Percentiles rank a stretch among this genome's conserved stretches.
phyloP scores from a whole-genome alignment of 345 rosid genomes.

The Eutrema japonicum region DNA sequence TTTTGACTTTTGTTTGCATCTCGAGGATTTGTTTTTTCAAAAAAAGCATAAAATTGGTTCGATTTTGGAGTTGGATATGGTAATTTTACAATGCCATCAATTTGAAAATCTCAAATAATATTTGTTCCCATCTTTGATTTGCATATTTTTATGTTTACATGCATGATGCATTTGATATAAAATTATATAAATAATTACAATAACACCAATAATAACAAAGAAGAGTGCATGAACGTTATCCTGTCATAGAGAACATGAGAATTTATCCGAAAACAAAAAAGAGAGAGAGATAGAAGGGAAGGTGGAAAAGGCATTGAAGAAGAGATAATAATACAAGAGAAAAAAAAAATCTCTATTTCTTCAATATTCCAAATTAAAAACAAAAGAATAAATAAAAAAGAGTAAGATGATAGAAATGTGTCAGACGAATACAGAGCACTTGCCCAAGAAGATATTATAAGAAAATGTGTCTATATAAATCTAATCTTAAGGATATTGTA shows the following conservation, averaged over 20 bases:
- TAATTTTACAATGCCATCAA: background rate
- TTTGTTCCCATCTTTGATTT: background rate
- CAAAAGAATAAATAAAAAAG: conserved; percentile 7
- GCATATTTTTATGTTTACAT: background rate
- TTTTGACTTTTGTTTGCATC: conserved; percentile 28
- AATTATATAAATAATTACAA: background rate
- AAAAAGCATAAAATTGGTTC: background rate
- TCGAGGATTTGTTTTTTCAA: background rate
- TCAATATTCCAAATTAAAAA: conserved; percentile 13
- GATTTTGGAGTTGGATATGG: background rate
- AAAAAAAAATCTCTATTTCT: conserved; percentile 2
- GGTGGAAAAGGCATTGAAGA: conserved; percentile 30
- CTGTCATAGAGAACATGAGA: conserved; percentile 72
- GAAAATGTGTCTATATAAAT: conserved; percentile 48
- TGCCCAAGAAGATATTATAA: conserved; percentile 46
- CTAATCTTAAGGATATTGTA: conserved; percentile 44
- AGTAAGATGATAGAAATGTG: conserved; percentile 58
- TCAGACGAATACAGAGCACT: conserved; percentile 74
- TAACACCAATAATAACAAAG: conserved; percentile 32
- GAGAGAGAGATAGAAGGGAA: conserved; percentile 19
- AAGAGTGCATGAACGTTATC: conserved; percentile 43
- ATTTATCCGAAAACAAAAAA: conserved; percentile 54
- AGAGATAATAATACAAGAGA: conserved; percentile 39
- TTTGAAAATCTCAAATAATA: background rate
- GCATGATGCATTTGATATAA: background rate